Base-by-base conservation (phyloP, 768 basidiomycete species). In the Leccinum boreale region DNA sequence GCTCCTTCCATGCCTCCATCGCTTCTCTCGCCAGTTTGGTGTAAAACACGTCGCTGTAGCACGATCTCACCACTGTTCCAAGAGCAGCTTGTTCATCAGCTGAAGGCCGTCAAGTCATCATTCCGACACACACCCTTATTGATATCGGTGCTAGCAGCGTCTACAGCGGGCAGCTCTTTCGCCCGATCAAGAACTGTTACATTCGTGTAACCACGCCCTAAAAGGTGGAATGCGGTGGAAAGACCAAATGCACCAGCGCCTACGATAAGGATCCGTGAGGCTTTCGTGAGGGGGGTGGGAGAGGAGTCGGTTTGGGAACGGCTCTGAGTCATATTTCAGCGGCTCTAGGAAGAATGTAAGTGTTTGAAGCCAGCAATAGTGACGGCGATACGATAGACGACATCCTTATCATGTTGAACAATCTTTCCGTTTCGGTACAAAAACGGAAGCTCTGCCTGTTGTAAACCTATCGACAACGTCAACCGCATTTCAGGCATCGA, bases 221-320 rank as follows among this genome's bases (percentile, higher is more conserved):
- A 77, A 52, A 96, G 84, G 68, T 92, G 85, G 62, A 85, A 81
- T 2, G 93, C 94, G 0, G 94, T 90, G 17, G 92, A 94, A 51
- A 92, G 75, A 6, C 94, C 94, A 69, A 95, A 95, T 62, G 86
- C 86, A 5, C 92, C 92, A 42, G 90, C 86, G 26, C 92, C 92
- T 45, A 92, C 77, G 59, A 94, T 86, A 53, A 93, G 66, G 47
- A 71, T 59, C 39, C 51, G 62, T 5, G 69, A 65, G 36, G 58
- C 10, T n/a, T 49, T 57, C 48, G 54, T 45, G 35, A 64, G 53
- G 4, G 42, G 29, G 36, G n/a, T 26, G 19, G 21, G 1, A 53
- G 7, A 46, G 15, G 6, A 49, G 51, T 36, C 58, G 58, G 59
- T 1, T 53, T 54, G 10, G 10, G 19, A 19, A 44, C 11, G 10